Conservation (phyloP, 306 rosid genomes). For the Glycine tomentella region DNA sequence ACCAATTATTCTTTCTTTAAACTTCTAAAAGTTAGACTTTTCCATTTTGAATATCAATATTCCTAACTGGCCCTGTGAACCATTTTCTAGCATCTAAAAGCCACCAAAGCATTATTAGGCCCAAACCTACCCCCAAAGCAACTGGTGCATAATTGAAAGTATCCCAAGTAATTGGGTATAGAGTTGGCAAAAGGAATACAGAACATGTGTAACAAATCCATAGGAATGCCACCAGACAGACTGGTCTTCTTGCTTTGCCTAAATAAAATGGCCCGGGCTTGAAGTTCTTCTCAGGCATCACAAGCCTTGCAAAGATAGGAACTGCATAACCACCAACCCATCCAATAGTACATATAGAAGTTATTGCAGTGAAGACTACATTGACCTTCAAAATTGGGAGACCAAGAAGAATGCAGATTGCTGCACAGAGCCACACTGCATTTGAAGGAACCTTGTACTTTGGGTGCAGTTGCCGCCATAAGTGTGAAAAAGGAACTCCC, state of each 20-base stretch:
- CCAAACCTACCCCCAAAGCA: constrained; percentile 69
- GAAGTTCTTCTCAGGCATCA: constrained; percentile 77
- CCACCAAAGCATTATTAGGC: constrained; percentile 87
- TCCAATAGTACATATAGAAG: constrained; percentile 81
- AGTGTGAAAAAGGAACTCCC: constrained; percentile 74
- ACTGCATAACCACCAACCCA: constrained; percentile 96
- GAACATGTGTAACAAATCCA: constrained; percentile 90
- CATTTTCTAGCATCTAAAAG: constrained; percentile 85
- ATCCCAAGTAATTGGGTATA: constrained; percentile 71
- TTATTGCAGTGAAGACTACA: constrained; percentile 79
- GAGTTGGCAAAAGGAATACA: constrained; percentile 85
- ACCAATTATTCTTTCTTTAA: constrained; percentile 27
- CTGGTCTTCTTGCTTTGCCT: constrained; percentile 82
- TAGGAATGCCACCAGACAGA: constrained; percentile 72
- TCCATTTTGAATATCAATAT: constrained; percentile 64
- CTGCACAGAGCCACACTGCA: constrained; percentile 94
- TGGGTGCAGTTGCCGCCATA: constrained; percentile 80
- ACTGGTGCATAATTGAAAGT: constrained; percentile 90
- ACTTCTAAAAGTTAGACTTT: constrained; percentile 51
- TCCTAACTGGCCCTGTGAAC: constrained; percentile 91
- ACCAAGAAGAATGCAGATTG: constrained; percentile 80
- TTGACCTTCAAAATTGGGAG: constrained; percentile 78
- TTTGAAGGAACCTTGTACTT: constrained; percentile 79
- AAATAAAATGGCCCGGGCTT: constrained; percentile 79
- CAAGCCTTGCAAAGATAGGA: constrained; percentile 83